Percentiles rank a stretch among this genome's conserved stretches.
phyloP scores from a whole-genome alignment of 306 rosid genomes.

The Lotus japonicus region DNA sequence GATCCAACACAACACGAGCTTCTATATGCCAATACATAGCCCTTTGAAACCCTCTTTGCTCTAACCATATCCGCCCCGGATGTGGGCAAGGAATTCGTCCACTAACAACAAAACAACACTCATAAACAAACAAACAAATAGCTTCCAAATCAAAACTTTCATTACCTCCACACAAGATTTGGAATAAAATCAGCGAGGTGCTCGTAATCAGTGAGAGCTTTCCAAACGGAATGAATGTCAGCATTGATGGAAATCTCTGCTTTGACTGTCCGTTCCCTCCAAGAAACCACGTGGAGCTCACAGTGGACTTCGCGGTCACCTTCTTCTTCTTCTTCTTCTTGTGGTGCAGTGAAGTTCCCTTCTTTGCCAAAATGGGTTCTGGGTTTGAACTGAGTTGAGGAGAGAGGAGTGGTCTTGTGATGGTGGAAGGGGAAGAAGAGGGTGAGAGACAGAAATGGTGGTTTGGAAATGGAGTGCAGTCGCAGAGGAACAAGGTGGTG shows the following conservation, averaged over 20 bases:
- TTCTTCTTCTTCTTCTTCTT: neutral
- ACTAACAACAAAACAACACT: slow-evolving; percentile 28
- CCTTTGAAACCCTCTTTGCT: slow-evolving; percentile 90
- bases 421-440: neutral
- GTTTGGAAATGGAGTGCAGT: neutral
- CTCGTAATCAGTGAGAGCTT: slow-evolving; percentile 87
- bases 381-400: slow-evolving; percentile 33
- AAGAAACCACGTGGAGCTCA: slow-evolving; percentile 73
- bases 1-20: slow-evolving; percentile 97
- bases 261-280: slow-evolving; percentile 78
- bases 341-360: neutral
- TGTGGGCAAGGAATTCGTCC: slow-evolving; percentile 82
- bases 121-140: neutral
- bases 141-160: neutral
- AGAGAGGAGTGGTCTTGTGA: slow-evolving; percentile 31
- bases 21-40: slow-evolving; percentile 97
- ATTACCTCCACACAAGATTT: slow-evolving; percentile 80
- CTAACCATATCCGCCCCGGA: slow-evolving; percentile 88
- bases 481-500: slow-evolving; percentile 16
- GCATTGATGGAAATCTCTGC: slow-evolving; percentile 58
- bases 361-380: slow-evolving; percentile 20
- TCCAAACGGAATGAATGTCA: slow-evolving; percentile 68
- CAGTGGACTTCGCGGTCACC: slow-evolving; percentile 52
- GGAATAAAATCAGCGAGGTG: slow-evolving; percentile 87
- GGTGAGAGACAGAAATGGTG: slow-evolving; percentile 16